Evolutionary conservation across 345 rosid species (phyloP).

Genomic region (Citrus reticulata): DNA sequence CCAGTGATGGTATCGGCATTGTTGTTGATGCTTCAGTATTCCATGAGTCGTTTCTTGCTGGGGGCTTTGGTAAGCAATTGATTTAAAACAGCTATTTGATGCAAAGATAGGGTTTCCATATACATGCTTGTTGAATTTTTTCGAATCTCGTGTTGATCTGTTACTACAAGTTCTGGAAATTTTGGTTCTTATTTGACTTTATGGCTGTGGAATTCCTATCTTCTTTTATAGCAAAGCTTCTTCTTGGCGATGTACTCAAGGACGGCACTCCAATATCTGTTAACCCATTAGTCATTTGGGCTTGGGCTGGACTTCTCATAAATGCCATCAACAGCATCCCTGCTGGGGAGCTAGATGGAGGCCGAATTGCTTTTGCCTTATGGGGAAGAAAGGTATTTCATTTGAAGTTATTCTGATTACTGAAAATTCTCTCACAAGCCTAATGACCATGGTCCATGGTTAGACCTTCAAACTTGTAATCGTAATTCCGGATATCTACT

Average conservation of each 20-base stretch:
- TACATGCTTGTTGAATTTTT: background rate
- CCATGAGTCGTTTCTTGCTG: slow-evolving; percentile 86
- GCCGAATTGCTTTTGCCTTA: slow-evolving; percentile 72
- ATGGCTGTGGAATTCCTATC: slow-evolving; percentile 6
- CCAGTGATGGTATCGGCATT: slow-evolving; percentile 79
- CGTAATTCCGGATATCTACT: background rate
- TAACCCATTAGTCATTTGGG: slow-evolving; percentile 87
- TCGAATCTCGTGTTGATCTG: background rate
- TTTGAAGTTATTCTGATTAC: background rate
- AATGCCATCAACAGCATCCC: slow-evolving; percentile 96
- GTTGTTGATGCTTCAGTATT: slow-evolving; percentile 89
- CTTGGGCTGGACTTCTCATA: slow-evolving; percentile 94
- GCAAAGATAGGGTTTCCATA: background rate
- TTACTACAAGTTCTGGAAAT: background rate
- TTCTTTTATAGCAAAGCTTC: slow-evolving; percentile 61
- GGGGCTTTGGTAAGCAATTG: slow-evolving; percentile 72
- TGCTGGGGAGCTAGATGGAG: slow-evolving; percentile 94
- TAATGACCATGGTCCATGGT: background rate
- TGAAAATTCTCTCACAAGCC: background rate
- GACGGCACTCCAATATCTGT: slow-evolving; percentile 84
- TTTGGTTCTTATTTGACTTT: background rate
- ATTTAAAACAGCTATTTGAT: background rate
- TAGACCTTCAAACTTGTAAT: background rate
- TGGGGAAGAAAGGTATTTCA: slow-evolving; percentile 92
- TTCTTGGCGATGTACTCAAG: slow-evolving; percentile 77